Evolutionary conservation across 805 yeast genomes (phyloP).

Genomic region (Torulaspora microellipsoides): DNA sequence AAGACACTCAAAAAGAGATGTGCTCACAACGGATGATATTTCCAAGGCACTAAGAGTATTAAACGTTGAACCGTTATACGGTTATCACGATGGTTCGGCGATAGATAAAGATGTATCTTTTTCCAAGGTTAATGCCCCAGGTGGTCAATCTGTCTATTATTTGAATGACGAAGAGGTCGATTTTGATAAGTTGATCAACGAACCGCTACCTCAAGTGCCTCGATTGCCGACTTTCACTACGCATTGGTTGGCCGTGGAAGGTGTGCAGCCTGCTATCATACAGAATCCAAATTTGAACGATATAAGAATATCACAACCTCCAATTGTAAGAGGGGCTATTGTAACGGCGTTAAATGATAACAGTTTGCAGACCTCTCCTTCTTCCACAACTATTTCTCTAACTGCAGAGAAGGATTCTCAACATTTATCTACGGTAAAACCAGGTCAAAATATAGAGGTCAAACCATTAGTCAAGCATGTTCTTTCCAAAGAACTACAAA

Average conservation of each 20-base stretch:
- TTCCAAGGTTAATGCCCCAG: conserved; percentile 82
- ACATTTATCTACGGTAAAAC: conserved; percentile 35
- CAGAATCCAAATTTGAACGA: conserved; percentile 86
- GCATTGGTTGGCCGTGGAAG: conserved; percentile 97
- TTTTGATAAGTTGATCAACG: conserved; percentile 87
- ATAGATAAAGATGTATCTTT: conserved; percentile 60
- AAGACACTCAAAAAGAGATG: conserved; percentile 86
- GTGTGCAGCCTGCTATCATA: conserved; percentile 96
- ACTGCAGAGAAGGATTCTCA: conserved; percentile 23
- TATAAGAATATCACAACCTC: conserved; percentile 63
- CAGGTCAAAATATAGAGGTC: conserved; percentile 50
- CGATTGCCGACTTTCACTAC: conserved; percentile 89
- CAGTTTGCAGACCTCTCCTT: conserved; percentile 34
- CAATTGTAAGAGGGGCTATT: conserved; percentile 78
- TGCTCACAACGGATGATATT: conserved; percentile 76
- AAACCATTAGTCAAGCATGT: conserved; percentile 95
- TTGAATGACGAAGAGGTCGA: conserved; percentile 91
- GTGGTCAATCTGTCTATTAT: conserved; percentile 91
- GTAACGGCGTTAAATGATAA: conserved; percentile 55
- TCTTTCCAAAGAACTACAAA: conserved; percentile 85
- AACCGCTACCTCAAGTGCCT: conserved; percentile 93
- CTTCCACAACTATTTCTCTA: conserved; percentile 12
- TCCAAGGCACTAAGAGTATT: conserved; percentile 75
- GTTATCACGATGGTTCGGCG: conserved; percentile 53
- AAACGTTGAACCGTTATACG: conserved; percentile 92